Evolutionary conservation across 192 early-diverging fungal genomes (phyloP).

Genomic region (Umbelopsis ramanniana): DNA sequence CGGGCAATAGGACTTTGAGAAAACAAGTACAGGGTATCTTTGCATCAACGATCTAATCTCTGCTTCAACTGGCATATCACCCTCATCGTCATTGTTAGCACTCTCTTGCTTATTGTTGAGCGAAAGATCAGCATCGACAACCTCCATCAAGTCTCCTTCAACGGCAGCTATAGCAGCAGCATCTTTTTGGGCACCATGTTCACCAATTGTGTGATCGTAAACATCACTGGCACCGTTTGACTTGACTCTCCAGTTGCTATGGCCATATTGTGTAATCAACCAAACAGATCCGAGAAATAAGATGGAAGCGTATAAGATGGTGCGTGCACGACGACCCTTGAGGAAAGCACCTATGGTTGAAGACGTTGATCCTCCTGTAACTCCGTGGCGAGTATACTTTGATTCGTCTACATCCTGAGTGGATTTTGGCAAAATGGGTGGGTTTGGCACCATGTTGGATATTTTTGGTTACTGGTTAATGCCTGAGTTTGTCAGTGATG

Average conservation of each 20-base stretch:
- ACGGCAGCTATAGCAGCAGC: slow-evolving; percentile 11
- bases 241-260: background rate
- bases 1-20: slow-evolving; percentile 33
- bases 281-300: slow-evolving; percentile 8
- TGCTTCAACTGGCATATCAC: background rate
- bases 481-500: background rate
- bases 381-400: slow-evolving; percentile 3
- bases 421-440: slow-evolving; percentile 16
- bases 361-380: background rate
- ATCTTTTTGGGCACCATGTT: background rate
- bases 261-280: slow-evolving; percentile 14
- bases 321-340: slow-evolving; percentile 14
- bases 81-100: background rate
- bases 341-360: slow-evolving; percentile 2
- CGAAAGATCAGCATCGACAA: background rate
- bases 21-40: slow-evolving; percentile 22
- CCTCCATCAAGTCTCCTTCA: slow-evolving; percentile 14
- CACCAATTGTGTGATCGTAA: background rate
- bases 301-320: background rate
- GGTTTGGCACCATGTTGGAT: background rate
- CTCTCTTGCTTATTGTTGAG: slow-evolving; percentile 8
- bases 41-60: slow-evolving; percentile 15
- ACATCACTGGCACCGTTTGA: background rate
- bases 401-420: slow-evolving; percentile 15
- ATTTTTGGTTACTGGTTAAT: slow-evolving; percentile 2